A percentile compares a stretch with the other conserved stretches of the same genome.
phyloP scores from a whole-genome alignment of 106 monocot species.

The Ottelia alismoides region DNA sequence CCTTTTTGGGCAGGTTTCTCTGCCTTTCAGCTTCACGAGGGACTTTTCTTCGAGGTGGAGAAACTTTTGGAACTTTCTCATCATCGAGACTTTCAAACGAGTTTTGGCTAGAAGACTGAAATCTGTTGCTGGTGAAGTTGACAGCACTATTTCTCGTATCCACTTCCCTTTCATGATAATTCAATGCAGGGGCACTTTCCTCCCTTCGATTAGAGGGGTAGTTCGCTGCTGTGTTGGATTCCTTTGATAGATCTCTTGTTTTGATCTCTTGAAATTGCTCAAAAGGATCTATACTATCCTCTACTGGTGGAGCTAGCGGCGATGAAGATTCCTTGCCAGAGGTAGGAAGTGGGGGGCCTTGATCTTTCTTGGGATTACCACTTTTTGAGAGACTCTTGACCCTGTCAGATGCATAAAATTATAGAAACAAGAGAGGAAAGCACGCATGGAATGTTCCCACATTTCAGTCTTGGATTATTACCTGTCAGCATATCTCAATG shows the following conservation, averaged over 20 bases:
- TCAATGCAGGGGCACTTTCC: conserved; percentile 23
- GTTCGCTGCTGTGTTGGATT: conserved; percentile 16
- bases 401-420: conserved; percentile 19
- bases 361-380: conserved; percentile 79
- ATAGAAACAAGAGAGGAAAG: neutral
- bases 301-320: conserved; percentile 20
- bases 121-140: conserved; percentile 13
- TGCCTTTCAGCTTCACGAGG: conserved; percentile 48
- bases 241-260: conserved; percentile 20
- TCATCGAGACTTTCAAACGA: conserved; percentile 41
- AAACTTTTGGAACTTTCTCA: conserved; percentile 61
- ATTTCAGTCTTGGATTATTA: too few relatives aligned
- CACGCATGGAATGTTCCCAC: too few relatives aligned
- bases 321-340: conserved; percentile 41
- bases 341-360: conserved; percentile 20
- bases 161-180: conserved; percentile 22
- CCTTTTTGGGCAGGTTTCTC: conserved; percentile 33
- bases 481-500: conserved; percentile 98
- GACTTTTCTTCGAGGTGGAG: conserved; percentile 66
- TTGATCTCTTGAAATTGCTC: conserved; percentile 38
- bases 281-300: conserved; percentile 20
- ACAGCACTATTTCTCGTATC: conserved; percentile 17
- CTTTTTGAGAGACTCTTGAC: conserved; percentile 88
- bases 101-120: conserved; percentile 21
- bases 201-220: conserved; percentile 34